Conservation (phyloP, 441 rosid species). For the Populus hybrid region DNA sequence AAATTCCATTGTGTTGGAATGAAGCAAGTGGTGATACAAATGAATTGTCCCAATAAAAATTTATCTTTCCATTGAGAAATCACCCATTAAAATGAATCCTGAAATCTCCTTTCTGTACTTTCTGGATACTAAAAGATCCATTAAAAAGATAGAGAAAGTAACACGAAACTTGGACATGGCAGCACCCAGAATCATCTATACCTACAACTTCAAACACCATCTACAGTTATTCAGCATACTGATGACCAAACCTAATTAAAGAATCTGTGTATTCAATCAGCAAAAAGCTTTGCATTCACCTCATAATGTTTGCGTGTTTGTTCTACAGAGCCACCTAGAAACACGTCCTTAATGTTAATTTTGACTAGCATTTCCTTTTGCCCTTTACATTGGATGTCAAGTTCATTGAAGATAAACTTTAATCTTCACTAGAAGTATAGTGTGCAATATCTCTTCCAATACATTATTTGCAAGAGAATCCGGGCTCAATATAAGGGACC, state of each 20-base stretch:
- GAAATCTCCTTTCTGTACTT: background rate
- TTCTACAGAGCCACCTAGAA: too few relatives aligned
- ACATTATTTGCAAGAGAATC: too few relatives aligned
- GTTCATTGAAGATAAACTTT: too few relatives aligned
- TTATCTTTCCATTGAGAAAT: background rate
- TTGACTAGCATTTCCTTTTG: too few relatives aligned
- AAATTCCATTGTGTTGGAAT: background rate
- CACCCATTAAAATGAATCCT: background rate
- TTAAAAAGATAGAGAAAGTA: background rate
- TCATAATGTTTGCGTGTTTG: background rate
- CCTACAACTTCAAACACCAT: background rate
- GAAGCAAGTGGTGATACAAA: background rate
- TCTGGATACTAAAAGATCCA: background rate
- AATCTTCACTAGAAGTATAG: too few relatives aligned
- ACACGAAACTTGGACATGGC: background rate
- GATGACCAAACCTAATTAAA: background rate
- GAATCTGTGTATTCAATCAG: background rate
- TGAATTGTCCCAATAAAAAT: background rate
- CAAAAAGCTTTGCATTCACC: background rate
- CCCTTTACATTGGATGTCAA: too few relatives aligned
- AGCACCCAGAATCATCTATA: background rate
- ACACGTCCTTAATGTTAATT: too few relatives aligned
- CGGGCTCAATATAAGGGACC: too few relatives aligned
- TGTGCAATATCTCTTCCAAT: too few relatives aligned
- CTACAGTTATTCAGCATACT: background rate